phyloP scores from a whole-genome alignment of 768 basidiomycete species.

The Lenzites betulinus region DNA sequence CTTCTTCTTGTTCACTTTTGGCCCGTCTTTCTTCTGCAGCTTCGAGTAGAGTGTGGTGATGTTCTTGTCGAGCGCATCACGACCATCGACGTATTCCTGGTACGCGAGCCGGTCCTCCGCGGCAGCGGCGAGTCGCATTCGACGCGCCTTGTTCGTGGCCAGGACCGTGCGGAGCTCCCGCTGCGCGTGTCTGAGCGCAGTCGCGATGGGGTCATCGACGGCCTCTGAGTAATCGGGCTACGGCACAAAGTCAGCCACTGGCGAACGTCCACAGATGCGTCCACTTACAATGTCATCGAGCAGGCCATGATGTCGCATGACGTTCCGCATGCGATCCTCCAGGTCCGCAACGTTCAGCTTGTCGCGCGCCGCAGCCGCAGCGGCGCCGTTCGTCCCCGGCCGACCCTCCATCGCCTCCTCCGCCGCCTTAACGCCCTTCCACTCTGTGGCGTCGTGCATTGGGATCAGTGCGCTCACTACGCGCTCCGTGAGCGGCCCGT shows the following conservation, averaged over 20 bases:
- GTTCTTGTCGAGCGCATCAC: slow-evolving; percentile 86
- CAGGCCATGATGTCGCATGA: slow-evolving; percentile 75
- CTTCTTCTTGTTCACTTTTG: slow-evolving; percentile 73
- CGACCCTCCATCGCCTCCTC: slow-evolving; percentile 85
- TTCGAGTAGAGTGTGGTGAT: slow-evolving; percentile 75
- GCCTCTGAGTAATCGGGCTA: slow-evolving; percentile 76
- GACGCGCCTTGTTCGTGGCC: slow-evolving; percentile 82
- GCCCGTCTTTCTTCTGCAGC: slow-evolving; percentile 79
- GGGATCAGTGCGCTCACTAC: slow-evolving; percentile 75
- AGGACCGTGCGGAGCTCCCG: slow-evolving; percentile 74
- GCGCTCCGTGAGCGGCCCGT: slow-evolving; percentile 87
- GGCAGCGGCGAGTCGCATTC: slow-evolving; percentile 66
- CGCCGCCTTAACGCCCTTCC: slow-evolving; percentile 81
- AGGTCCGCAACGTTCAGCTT: slow-evolving; percentile 79
- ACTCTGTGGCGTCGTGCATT: slow-evolving; percentile 58
- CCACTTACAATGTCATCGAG: slow-evolving; percentile 67
- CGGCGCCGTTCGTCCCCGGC: slow-evolving; percentile 67
- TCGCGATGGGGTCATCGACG: slow-evolving; percentile 93
- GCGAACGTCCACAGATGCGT: not conserved
- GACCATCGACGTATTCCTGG: slow-evolving; percentile 85
- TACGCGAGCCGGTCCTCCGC: slow-evolving; percentile 88
- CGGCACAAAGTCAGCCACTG: slow-evolving; percentile 20
- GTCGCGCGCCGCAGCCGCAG: slow-evolving; percentile 75
- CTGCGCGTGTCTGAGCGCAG: slow-evolving; percentile 88
- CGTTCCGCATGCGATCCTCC: slow-evolving; percentile 73